Percentiles rank a stretch among this genome's conserved stretches.
These are phyloP conservation scores for Phaeosphaeria sp. DNA, from an alignment of 2,329 filamentous ascomycete species.

Conservation along the genomic window DNA sequence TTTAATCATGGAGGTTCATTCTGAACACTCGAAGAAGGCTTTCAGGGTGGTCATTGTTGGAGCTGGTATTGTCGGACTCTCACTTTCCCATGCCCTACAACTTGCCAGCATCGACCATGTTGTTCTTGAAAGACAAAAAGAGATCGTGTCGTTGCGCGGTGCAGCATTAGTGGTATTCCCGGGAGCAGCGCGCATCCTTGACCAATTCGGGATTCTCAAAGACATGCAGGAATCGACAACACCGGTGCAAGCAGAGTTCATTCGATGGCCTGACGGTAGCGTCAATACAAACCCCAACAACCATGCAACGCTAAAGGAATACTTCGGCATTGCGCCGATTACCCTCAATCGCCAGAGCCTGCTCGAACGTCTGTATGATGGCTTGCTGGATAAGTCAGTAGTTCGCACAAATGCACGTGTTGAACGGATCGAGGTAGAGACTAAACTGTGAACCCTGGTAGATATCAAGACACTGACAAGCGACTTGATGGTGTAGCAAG, in stretches of 20 bases:
- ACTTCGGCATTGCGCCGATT: conserved; percentile 12
- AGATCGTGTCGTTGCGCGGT: conserved; percentile 26
- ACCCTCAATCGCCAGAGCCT: conserved; percentile 25
- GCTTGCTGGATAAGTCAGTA: conserved; percentile 24
- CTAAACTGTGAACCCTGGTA: too few species aligned
- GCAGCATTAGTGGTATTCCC: conserved; percentile 30
- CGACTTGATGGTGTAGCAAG: background rate
- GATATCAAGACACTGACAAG: too few species aligned
- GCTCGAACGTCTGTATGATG: conserved; percentile 23
- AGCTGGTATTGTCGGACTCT: conserved; percentile 25
- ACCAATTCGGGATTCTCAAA: conserved; percentile 28
- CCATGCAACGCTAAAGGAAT: background rate
- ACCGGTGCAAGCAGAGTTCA: conserved; percentile 11
- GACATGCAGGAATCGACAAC: conserved; percentile 11
- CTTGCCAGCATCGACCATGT: conserved; percentile 29
- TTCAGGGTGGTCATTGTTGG: conserved; percentile 26
- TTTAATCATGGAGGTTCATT: too few species aligned
- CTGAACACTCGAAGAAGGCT: conserved; percentile 5
- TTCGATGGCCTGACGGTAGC: conserved; percentile 23
- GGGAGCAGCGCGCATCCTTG: conserved; percentile 25
- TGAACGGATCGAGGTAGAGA: conserved; percentile 13
- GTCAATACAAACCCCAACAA: background rate
- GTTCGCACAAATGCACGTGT: conserved; percentile 19
- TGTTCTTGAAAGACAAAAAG: conserved; percentile 28
- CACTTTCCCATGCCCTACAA: conserved; percentile 26